A percentile compares a stretch with the other conserved stretches of the same genome.
Conservation (phyloP, 1,284 basidiomycete genomes). For the Moniliophthora roreri region DNA sequence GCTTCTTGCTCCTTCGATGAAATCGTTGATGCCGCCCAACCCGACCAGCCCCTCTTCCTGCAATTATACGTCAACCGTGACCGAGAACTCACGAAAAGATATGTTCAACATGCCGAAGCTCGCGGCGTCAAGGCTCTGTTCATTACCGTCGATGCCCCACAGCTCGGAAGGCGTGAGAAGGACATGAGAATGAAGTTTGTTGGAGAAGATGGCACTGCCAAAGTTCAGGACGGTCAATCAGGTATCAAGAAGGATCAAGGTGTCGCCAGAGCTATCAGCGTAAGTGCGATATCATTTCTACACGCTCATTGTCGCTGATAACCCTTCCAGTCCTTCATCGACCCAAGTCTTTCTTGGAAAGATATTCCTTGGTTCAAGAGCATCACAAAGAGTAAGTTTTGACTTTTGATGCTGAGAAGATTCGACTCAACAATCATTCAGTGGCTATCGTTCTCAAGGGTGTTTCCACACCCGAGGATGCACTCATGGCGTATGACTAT, state of each 20-base stretch:
- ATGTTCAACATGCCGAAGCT: constrained; percentile 82
- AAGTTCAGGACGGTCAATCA: constrained; percentile 53
- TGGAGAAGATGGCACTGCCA: constrained; percentile 77
- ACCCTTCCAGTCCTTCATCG: constrained; percentile 79
- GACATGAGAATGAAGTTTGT: constrained; percentile 98
- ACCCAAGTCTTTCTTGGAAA: constrained; percentile 85
- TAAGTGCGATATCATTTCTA: constrained; percentile 33
- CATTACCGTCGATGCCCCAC: constrained; percentile 93
- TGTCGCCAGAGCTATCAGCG: constrained; percentile 90
- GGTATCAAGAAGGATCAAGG: constrained; percentile 84
- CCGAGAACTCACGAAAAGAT: constrained; percentile 75
- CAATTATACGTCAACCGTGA: constrained; percentile 88
- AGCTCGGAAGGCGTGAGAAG: constrained; percentile 88
- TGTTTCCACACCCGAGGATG: constrained; percentile 87
- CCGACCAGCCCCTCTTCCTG: constrained; percentile 77
- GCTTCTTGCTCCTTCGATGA: constrained; percentile 91
- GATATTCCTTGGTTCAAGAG: constrained; percentile 88
- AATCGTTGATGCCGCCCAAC: constrained; percentile 76
- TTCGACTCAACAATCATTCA: constrained; percentile 22
- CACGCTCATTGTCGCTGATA: constrained; percentile 4
- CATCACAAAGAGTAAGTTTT: constrained; percentile 75
- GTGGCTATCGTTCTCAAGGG: constrained; percentile 94
- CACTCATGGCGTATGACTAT: constrained; percentile 15
- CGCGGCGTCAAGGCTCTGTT: constrained; percentile 86
- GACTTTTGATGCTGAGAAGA: background rate